These are phyloP conservation scores for Gamsiella multidivaricata DNA, from an alignment of 192 early-diverging fungal genomes.

Conservation along the genomic window DNA sequence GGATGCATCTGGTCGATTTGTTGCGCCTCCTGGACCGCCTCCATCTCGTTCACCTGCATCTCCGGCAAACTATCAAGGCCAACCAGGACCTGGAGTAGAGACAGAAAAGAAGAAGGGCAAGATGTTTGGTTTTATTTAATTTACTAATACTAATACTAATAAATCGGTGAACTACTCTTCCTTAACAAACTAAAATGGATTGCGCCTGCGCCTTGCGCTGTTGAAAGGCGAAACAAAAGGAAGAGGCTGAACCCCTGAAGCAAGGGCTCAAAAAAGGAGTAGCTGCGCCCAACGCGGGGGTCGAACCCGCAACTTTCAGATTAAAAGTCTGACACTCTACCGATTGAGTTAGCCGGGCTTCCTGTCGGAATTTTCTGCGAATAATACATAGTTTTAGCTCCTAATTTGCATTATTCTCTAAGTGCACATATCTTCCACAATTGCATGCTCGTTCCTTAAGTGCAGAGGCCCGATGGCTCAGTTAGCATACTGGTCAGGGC, in stretches of 20 bases:
- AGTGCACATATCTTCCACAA: not conserved
- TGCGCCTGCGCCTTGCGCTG: no score
- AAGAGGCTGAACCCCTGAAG: no score
- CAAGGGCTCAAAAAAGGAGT: not conserved
- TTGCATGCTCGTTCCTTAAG: no score
- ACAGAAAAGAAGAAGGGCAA: constrained; percentile 43
- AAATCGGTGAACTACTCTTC: not conserved
- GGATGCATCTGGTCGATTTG: constrained; percentile 46
- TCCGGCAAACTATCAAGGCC: not conserved
- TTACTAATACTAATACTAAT: not conserved
- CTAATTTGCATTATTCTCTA: not conserved
- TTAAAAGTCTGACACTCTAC: constrained; percentile 18
- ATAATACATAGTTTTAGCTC: no score
- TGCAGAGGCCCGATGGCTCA: no score
- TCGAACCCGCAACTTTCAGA: constrained; percentile 18
- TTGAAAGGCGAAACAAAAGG: no score
- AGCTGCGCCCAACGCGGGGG: constrained; percentile 10
- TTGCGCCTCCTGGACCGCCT: constrained; percentile 40
- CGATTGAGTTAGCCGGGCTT: constrained; percentile 16
- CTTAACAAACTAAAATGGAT: not conserved
- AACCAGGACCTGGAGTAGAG: constrained; percentile 4
- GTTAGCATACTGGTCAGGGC: no score
- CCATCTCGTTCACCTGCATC: constrained; percentile 7
- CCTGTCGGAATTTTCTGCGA: no score
- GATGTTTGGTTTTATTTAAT: constrained; percentile 50